Evolutionary conservation across 345 rosid species (phyloP).

Genomic region (Acer campestre): DNA sequence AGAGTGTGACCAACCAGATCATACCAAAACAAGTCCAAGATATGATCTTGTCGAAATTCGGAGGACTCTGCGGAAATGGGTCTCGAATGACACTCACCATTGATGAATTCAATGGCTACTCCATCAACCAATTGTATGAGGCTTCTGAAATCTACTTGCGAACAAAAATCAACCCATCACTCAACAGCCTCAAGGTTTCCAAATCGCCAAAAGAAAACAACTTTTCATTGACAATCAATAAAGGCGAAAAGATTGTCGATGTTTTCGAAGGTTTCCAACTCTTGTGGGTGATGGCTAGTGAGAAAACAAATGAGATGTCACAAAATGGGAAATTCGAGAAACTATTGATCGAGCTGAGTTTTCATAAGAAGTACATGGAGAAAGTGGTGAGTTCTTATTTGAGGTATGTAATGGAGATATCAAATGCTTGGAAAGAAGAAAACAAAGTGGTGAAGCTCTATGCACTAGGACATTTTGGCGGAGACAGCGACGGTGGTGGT

Average conservation of each 20-base stretch:
- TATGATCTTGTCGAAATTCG: conserved; percentile 11
- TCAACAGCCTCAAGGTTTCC: conserved; percentile 18
- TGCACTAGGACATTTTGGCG: conserved; percentile 14
- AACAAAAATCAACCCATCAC: conserved; percentile 21
- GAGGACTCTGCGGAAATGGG: neutral
- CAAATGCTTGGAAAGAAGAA: conserved; percentile 20
- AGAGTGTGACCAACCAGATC: conserved; percentile 15
- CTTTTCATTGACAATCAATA: conserved; percentile 16
- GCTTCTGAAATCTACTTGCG: conserved; percentile 25
- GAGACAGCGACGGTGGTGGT: neutral
- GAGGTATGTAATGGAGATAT: conserved; percentile 17
- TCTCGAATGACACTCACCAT: conserved; percentile 16
- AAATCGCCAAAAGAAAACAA: conserved; percentile 4
- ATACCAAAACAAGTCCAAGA: conserved; percentile 20
- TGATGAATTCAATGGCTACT: conserved; percentile 11
- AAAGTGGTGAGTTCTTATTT: conserved; percentile 19
- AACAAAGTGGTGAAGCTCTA: conserved; percentile 26
- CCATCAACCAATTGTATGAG: conserved; percentile 9
- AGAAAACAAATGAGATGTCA: conserved; percentile 11
- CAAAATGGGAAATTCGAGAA: neutral
- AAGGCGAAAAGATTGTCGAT: conserved; percentile 26
- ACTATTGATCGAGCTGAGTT: conserved; percentile 14
- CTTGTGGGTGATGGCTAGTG: conserved; percentile 21
- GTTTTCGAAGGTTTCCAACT: conserved; percentile 24
- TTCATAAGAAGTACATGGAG: conserved; percentile 25